Base-by-base conservation (phyloP, 495 filamentous ascomycete species). In the Lophiotrema nucula region DNA sequence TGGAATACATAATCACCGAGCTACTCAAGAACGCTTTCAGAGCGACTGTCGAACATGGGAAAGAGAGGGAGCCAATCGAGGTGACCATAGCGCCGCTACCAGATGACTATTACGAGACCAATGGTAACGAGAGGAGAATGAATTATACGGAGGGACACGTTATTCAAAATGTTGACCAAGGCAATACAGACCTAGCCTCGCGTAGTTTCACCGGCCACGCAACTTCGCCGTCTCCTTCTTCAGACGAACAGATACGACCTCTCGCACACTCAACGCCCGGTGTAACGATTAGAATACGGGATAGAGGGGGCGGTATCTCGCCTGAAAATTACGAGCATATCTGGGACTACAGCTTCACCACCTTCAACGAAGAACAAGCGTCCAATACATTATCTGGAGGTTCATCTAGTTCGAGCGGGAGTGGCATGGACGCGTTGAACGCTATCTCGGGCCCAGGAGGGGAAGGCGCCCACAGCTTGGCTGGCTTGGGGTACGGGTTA, bases 1-100 rank as follows among this genome's bases (percentile, higher is more conserved):
- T 97, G 15, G 93, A 97, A 70, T 98, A 98, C 70, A 96, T 98
- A 60, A 79, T 96, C 54, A 97, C 92, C 0, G 93, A 98, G 73
- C 81, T 98, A 5, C 76, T 98, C 44, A 98, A 98, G 72, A 98
- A 98, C 70, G 88, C 92, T 3, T 98, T 98, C 75, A 81, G 93
- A 23, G 93, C 93, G 1, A 91, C 88, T 0, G 83, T 97, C 19
- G 93, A 98, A 69, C 85, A 80, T 23, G 83, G 86, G 21, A 85
- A 81, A 65, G 89, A 85, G 70, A 81, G 77, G 53, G 88, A 92
- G 50, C 88, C 92, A 1, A 81, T 98, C 18, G 87, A 93, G 47
- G 83, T 97, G 35, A 98, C 93, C 2, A 93, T 98, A 53, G 93
- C 92, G 2, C 87, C 91, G 10, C 84, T 91, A 13, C 90, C 89